Evolutionary conservation across 2,329 filamentous ascomycete species (phyloP), one percentile per base, ranked within the genome.

Genomic region (Pseudocercospora macadamiae): DNA sequence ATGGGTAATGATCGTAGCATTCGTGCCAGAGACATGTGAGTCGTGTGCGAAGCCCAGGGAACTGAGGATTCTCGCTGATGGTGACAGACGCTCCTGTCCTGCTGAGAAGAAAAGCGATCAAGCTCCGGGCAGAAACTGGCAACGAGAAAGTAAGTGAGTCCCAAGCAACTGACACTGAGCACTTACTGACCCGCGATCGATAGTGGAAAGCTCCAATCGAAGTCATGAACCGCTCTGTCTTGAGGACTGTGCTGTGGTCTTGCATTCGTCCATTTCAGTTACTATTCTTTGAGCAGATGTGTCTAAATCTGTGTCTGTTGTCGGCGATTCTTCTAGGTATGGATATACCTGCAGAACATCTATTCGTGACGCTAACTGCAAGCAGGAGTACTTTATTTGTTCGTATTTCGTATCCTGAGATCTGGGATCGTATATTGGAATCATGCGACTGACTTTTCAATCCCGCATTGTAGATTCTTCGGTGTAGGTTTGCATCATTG

Each of bases 1-100:
- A 68, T 80, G 91, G 51, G 71, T 81, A 9, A 77, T 85, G 59
- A 87, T 96, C 53, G 71, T 87, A 30, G 71, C 91, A 30, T 79
- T 92, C 42, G 91, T 96, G 2, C 93, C 92, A 4, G 92, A 97
- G 77, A 97, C 92, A 1, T 96, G 47, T 34, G 26, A 49, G 47
- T 49, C 6, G 28, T 32, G 6, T 6, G 28, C 28, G n/a, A n/a
- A n/a, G n/a, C 12, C 28, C 6, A 32, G 12, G 12, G 28, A 32
- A 7, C 28, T 32, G 28, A 12, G 28, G 12, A 12, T 6, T 32
- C 28, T 12, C 6, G 28, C 28, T 32, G 28, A 32, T 32, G 28
- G 10, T 28, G n/a, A 23, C 39, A 16, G 57, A 64, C 73, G 90
- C 82, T 62, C 83, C 83, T 19, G 83, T 93, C 14, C 77, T 95